Evolutionary conservation across 306 rosid genomes (phyloP), one percentile per base, ranked within the genome.

Genomic region (Corylus avellana): DNA sequence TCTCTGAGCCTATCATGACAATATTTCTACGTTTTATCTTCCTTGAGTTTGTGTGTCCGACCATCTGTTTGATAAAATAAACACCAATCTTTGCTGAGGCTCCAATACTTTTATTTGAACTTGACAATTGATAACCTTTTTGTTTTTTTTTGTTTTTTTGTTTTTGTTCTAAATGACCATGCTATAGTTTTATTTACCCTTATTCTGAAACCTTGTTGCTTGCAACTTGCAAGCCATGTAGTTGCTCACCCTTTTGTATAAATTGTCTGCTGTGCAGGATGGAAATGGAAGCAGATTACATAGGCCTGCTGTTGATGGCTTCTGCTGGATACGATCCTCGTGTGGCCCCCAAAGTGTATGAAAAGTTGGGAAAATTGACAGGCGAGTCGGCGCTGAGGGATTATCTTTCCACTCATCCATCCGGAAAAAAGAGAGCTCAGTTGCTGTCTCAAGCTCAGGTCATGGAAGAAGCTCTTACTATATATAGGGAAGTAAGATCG

Each of bases 261-360:
- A 57, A 11, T 62, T 58, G 47, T 80, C 12, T 75, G 77, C 80
- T 50, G 1, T 35, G 48, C 70, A 94, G 96, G 91, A 88, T 86
- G 92, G 97, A 94, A 86, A 82, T 92, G 78, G 96, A 94, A 87
- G 98, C 98, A 0, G 98, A 94, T 78, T 89, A 94, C 81, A 88
- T 92, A 17, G 98, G 96, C 59, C 77, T 94, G 83, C 78, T 92
- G 13, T 77, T 92, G 86, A 18, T 91, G 4, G 95, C 98, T 63
- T 92, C 93, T 3, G 96, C 92, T 4, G 97, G 98, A 66, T 95
- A 82, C 57, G 94, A 94, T 80, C 97, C 93, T 0, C 81, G 94
- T 59, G 87, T 86, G 56, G 98, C 97, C 5, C 97, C 96, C 5
- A 53, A 12, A 17, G 88, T 92, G 72, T 89, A 90, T 1, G 94